Evolutionary conservation across 257 asterid species (phyloP), one percentile per base, ranked within the genome.

Genomic region (Scutellaria barbata): DNA sequence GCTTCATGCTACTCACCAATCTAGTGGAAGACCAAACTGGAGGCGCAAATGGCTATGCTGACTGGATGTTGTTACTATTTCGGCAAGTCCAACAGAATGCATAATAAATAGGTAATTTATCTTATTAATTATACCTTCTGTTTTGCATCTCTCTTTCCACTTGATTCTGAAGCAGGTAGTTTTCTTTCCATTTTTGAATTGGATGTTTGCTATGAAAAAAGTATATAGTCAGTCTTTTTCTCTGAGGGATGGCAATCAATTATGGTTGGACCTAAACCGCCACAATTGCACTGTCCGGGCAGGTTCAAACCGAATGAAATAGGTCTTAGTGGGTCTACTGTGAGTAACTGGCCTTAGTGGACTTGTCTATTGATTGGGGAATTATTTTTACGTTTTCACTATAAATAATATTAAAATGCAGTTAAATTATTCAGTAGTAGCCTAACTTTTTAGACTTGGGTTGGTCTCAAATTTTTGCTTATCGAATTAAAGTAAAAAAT

Each of bases 71-170:
- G 81, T 89, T 82, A 57, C 62, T 92, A 58, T 79, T 64, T 82
- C 87, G 89, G 22, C 96, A 90, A 80, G 82, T 90, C 55, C 98
- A 88, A 75, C 86, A 80, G 77, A 88, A 85, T 77, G 89, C 95
- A 48, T 90, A 75, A 82, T 60, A 56, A 76, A 66, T 70, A 61
- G 90, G 96, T 88, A 82, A 72, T 54, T 54, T 13, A 13, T 39
- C 46, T 59, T 68, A 50, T 41, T 41, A 7, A 14, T 51, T 17
- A 3, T 18, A 30, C n/a, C 5, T 39, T 59, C 42, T 12, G 20
- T 40, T 5, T 41, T 63, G 12, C 10, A 4, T 45, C 25, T 6
- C 43, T 67, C 9, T 71, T 52, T 60, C 14, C 14, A 6, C 62
- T 35, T 68, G 10, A 8, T 68, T 46, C 18, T 47, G 56, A 64